Evolutionary conservation across 163 green algal genomes (phyloP), one percentile per base, ranked within the genome.

Genomic region (Coccomyxa subellipsoidea): DNA sequence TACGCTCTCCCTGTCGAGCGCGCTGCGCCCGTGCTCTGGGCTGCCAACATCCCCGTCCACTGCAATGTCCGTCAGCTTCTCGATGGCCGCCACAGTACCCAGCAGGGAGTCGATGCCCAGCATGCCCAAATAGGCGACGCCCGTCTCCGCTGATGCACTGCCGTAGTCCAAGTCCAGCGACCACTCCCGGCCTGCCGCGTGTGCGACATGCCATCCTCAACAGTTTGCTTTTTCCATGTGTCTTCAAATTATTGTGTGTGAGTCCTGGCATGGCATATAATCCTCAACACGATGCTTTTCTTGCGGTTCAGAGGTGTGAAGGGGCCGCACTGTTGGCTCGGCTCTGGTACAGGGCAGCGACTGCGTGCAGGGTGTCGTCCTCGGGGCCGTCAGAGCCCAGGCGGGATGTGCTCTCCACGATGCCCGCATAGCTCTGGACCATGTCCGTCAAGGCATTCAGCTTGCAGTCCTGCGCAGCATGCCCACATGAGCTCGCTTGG

Each of bases 71-170:
- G 91, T 87, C 29, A 96, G 87, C 54, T 85, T 82, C 84, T 95
- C 91, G 34, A 93, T 38, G 23, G 84, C 81, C 4, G 81, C 75
- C 32, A 94, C 89, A 21, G 92, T 79, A 0, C 54, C 83, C 69
- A 96, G 83, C 69, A 95, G 54, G 18, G 87, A 80, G 78, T 96
- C 92, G 18, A 95, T 82, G 21, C 88, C 87, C 32, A 93, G 84
- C 84, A 91, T 93, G 29, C 77, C 78, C n/a, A 93, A 80, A 77
- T 88, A 93, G n/a, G 82, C 86, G 23, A 54, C 69, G 34, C 83
- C 88, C 12, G 70, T 66, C 25, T 86, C 84, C 18, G 59, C 66
- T 27, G 70, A 7, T 8, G 81, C 83, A 29, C 12, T 81, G 38
- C 86, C 87, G 70, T 84, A 86, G 35, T 92, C 86, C 6, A 78